Evolutionary conservation across 2,329 filamentous ascomycete genomes (phyloP).

Genomic region (Xylariaceae sp.): DNA sequence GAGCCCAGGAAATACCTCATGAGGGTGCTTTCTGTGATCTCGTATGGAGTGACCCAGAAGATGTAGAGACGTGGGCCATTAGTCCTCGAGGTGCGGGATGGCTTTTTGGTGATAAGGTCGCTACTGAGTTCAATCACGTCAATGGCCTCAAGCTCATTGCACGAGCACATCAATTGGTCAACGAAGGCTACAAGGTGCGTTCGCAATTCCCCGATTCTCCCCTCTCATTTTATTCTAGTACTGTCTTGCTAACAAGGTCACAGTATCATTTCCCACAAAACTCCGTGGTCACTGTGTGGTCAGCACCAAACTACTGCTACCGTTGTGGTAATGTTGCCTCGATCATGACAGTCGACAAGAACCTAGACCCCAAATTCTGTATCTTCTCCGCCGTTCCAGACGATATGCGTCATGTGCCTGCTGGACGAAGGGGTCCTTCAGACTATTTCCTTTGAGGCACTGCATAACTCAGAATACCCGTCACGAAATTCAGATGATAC

Average conservation of each 20-base stretch:
- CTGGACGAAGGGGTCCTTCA: slow-evolving; percentile 61
- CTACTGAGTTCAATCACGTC: slow-evolving; percentile 95
- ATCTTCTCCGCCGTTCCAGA: slow-evolving; percentile 90
- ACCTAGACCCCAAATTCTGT: slow-evolving; percentile 85
- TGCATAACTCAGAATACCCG: slow-evolving; percentile 17
- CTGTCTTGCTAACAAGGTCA: slow-evolving; percentile 26
- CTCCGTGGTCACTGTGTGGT: slow-evolving; percentile 97
- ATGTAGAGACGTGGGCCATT: slow-evolving; percentile 93
- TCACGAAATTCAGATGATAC: slow-evolving; percentile 28
- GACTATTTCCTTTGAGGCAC: slow-evolving; percentile 63
- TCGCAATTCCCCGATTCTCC: slow-evolving; percentile 58
- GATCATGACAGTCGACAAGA: slow-evolving; percentile 86
- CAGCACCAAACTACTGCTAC: slow-evolving; percentile 93
- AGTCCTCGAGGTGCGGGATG: slow-evolving; percentile 95
- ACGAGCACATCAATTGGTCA: slow-evolving; percentile 95
- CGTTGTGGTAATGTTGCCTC: slow-evolving; percentile 95
- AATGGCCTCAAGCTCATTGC: slow-evolving; percentile 95
- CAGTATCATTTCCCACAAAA: slow-evolving; percentile 92
- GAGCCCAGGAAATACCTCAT: slow-evolving; percentile 95
- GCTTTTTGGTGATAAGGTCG: slow-evolving; percentile 95
- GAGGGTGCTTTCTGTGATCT: slow-evolving; percentile 98
- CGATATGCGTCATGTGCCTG: slow-evolving; percentile 74
- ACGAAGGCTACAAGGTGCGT: slow-evolving; percentile 91
- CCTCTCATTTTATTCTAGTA: slow-evolving; percentile 38
- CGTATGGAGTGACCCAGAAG: slow-evolving; percentile 97